Percentiles rank a stretch among this genome's conserved stretches.
Evolutionary conservation across 805 yeast species (phyloP).

Genomic region (Kodamaea jinghongensis): DNA sequence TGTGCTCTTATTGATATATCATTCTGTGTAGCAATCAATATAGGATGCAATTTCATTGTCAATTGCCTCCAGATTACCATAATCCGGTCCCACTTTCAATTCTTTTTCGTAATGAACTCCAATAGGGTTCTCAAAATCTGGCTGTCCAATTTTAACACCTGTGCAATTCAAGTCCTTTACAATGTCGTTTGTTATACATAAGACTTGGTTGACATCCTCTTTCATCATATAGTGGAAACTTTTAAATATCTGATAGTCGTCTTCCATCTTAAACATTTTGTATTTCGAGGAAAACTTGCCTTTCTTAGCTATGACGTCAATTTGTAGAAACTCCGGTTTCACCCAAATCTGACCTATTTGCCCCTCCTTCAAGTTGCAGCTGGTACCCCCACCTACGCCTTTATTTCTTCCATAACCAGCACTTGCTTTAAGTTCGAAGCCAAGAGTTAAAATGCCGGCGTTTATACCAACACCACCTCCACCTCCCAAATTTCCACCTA

Average conservation of each 20-base stretch:
- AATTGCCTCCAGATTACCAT: too few species aligned
- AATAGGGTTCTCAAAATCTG: constrained; percentile 21
- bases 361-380: constrained; percentile 16
- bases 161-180: constrained; percentile 19
- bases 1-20: too few species aligned
- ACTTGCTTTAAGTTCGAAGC: constrained; percentile 1
- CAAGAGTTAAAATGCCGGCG: neutral
- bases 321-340: constrained; percentile 16
- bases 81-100: too few species aligned
- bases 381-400: constrained; percentile 12
- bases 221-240: constrained; percentile 14
- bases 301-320: constrained; percentile 12
- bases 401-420: constrained; percentile 1
- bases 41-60: too few species aligned
- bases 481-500: neutral
- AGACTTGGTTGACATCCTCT: constrained; percentile 11
- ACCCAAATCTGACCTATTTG: constrained; percentile 20
- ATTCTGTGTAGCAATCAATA: too few species aligned
- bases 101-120: constrained; percentile 13
- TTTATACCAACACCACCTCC: neutral
- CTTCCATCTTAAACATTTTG: constrained; percentile 9
- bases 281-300: constrained; percentile 4
- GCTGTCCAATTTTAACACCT: constrained; percentile 16
- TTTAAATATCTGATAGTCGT: constrained; percentile 10
- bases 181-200: constrained; percentile 24